Evolutionary conservation across 805 yeast genomes (phyloP), one percentile per base, ranked within the genome.

Genomic region (Soucietia sequanensis): DNA sequence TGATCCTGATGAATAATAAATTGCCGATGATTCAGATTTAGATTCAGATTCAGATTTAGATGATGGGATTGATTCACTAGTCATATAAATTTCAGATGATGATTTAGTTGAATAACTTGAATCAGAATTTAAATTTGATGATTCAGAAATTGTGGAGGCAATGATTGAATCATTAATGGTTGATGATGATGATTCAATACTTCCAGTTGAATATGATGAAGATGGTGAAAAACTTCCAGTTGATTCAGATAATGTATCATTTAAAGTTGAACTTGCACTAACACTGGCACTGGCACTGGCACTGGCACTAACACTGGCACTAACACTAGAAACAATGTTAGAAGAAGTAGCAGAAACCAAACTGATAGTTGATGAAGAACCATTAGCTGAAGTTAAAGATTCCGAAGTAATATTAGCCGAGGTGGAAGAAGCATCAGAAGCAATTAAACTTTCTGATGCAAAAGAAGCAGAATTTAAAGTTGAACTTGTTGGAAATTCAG

Each of bases 271-370:
- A n/a, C n/a, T n/a, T n/a, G n/a, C n/a, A n/a, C n/a, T n/a, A 22
- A 12, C 24, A 22, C 24, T 7, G 4, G 8, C n/a, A n/a, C n/a
- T n/a, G n/a, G n/a, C n/a, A n/a, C n/a, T n/a, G 14, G 20, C 27
- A 16, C 32, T 12, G 3, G 24, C 17, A 17, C 34, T n/a, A n/a
- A 16, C 31, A 26, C 31, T 33, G 22, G 37, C 34, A 21, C 12
- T 20, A 25, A 19, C 16, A 31, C 18, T 33, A 21, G 29, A 10
- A 30, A 28, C 4, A 13, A 17, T 24, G 5, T 26, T 16, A 13
- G 21, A 10, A 27, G 30, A 27, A n/a, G 33, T 8, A 15, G 22
- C 21, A 21, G 37, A 22, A 13, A 33, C 8, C 13, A 27, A 31
- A 23, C 23, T 16, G 23, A 27, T 30, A 23, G 22, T 18, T 23